Percentiles rank a stretch among this genome's conserved stretches.
Conservation (phyloP, 2,329 filamentous ascomycete species). For the Colletotrichum orchidophilum region DNA sequence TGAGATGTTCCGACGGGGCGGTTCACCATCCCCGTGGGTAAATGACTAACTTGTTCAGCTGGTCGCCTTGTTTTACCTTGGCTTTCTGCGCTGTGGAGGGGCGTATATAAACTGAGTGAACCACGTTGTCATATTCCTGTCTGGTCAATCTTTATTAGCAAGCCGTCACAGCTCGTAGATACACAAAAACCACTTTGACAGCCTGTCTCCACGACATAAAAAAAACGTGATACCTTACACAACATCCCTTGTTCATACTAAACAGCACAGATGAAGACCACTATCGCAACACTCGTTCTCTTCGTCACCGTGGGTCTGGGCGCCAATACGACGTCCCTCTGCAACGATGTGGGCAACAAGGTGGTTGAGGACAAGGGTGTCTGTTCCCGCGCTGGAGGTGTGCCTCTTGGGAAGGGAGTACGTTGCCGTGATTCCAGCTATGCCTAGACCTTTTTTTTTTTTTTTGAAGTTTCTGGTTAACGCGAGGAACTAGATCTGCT, state of each 20-base stretch:
- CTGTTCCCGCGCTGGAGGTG: slow-evolving; percentile 4
- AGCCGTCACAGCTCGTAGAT: neutral
- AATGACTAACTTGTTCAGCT: slow-evolving; percentile 4
- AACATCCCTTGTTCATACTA: neutral
- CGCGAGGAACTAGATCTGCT: neutral
- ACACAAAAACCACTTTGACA: neutral
- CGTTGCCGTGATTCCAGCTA: neutral
- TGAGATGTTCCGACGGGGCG: slow-evolving; percentile 13
- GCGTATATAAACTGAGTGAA: slow-evolving; percentile 12
- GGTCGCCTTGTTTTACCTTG: neutral
- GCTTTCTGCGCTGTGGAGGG: neutral
- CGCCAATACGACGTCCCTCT: slow-evolving; percentile 9
- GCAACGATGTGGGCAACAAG: slow-evolving; percentile 7
- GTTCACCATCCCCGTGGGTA: neutral
- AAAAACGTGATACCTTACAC: no score
- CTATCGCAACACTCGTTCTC: neutral
- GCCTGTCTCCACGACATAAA: neutral
- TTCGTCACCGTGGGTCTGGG: neutral
- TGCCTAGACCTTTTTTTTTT: no score
- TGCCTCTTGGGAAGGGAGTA: slow-evolving; percentile 13
- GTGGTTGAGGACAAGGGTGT: neutral
- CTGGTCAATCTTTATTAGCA: slow-evolving; percentile 1
- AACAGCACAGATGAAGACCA: slow-evolving; percentile 11
- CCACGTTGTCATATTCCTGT: neutral
- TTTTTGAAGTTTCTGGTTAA: no score